Percentiles rank a stretch among this genome's conserved stretches.
Evolutionary conservation across 2,329 filamentous ascomycete genomes (phyloP).

Genomic region (Lojkania enalia): DNA sequence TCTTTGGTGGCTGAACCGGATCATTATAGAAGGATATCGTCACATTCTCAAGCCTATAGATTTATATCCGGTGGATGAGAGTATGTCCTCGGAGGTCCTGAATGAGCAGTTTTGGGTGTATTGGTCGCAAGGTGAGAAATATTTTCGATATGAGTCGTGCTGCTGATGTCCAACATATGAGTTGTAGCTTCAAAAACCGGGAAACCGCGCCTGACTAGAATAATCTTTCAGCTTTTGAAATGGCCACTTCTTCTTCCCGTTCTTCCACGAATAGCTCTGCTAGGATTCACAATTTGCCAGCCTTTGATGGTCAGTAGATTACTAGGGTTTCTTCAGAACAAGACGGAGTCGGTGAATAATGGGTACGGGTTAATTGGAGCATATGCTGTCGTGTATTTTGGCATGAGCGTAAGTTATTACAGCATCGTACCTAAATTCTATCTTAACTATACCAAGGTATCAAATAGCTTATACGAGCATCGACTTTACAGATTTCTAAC

Average conservation of each 20-base stretch:
- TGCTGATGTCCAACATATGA: slow-evolving; percentile 1
- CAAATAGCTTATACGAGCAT: slow-evolving; percentile 32
- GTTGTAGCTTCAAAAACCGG: neutral
- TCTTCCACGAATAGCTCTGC: slow-evolving; percentile 4
- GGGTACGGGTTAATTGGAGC: slow-evolving; percentile 52
- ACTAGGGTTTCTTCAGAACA: slow-evolving; percentile 7
- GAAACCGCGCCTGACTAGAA: slow-evolving; percentile 3
- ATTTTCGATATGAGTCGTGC: neutral
- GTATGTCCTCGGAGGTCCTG: slow-evolving; percentile 2
- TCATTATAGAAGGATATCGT: slow-evolving; percentile 6
- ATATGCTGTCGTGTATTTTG: slow-evolving; percentile 48
- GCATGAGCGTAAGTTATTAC: slow-evolving; percentile 43
- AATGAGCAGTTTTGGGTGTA: slow-evolving; percentile 5
- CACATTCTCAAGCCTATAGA: slow-evolving; percentile 7
- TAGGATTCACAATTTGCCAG: slow-evolving; percentile 15
- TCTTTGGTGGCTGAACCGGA: slow-evolving; percentile 10
- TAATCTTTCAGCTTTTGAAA: slow-evolving; percentile 2
- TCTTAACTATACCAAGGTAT: slow-evolving; percentile 27
- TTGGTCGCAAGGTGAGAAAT: slow-evolving; percentile 4
- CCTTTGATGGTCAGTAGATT: slow-evolving; percentile 11
- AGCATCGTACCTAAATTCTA: neutral
- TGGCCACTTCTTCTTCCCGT: slow-evolving; percentile 9
- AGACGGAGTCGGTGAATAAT: slow-evolving; percentile 24
- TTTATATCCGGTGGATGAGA: slow-evolving; percentile 5
- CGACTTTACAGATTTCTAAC: slow-evolving; percentile 24